These are phyloP conservation scores for Dissophora globulifera DNA, from an alignment of 192 early-diverging fungal species.

Conservation along the genomic window DNA sequence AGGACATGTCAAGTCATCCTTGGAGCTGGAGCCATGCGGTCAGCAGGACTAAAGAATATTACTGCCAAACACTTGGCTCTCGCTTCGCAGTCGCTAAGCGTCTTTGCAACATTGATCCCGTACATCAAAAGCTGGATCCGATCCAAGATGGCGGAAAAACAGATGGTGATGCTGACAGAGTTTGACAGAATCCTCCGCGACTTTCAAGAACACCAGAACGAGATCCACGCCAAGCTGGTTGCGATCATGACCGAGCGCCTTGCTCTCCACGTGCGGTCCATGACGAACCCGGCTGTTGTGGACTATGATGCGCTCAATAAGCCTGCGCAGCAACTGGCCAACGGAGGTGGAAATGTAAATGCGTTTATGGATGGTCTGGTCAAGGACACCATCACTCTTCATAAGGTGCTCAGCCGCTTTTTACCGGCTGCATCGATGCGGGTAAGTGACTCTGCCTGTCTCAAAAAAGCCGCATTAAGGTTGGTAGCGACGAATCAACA, in stretches of 20 bases:
- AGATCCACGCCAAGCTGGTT: slow-evolving; percentile 91
- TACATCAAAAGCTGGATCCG: slow-evolving; percentile 80
- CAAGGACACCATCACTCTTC: slow-evolving; percentile 90
- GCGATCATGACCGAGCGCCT: slow-evolving; percentile 95
- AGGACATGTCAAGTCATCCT: slow-evolving; percentile 96
- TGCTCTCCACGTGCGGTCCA: slow-evolving; percentile 76
- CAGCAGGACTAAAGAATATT: slow-evolving; percentile 97
- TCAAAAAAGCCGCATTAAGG: background rate
- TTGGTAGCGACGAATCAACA: background rate
- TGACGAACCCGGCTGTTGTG: slow-evolving; percentile 66
- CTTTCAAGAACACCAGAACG: slow-evolving; percentile 89
- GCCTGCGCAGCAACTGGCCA: slow-evolving; percentile 51
- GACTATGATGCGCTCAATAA: slow-evolving; percentile 42
- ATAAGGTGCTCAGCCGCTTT: slow-evolving; percentile 92
- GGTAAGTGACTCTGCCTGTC: slow-evolving; percentile 50
- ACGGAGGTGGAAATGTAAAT: slow-evolving; percentile 52
- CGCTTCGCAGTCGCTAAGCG: slow-evolving; percentile 91
- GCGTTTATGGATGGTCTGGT: slow-evolving; percentile 85
- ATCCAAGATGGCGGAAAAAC: slow-evolving; percentile 78
- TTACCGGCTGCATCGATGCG: slow-evolving; percentile 77
- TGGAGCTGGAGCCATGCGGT: slow-evolving; percentile 95
- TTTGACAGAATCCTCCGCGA: slow-evolving; percentile 89
- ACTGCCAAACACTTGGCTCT: slow-evolving; percentile 97
- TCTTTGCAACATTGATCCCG: slow-evolving; percentile 90
- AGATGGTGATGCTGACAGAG: slow-evolving; percentile 83